A percentile compares a stretch with the other conserved stretches of the same genome.
Conservation (phyloP, 768 basidiomycete genomes). For the Lanmaoa pseudosensibilis region DNA sequence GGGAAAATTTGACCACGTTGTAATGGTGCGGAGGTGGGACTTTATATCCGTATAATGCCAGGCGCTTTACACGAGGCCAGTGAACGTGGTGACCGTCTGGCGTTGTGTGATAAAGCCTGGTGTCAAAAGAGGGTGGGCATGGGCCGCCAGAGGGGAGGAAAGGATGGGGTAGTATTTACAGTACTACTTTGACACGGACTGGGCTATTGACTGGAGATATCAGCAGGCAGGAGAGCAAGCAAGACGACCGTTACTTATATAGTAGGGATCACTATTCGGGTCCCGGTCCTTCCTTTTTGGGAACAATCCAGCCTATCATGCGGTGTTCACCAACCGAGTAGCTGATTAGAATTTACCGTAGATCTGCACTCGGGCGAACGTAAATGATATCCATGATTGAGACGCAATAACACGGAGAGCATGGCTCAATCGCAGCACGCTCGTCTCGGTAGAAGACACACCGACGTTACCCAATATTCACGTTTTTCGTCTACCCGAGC, state of each 20-base stretch:
- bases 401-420: too few species aligned
- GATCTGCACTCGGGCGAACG: neutral
- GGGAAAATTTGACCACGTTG: constrained; percentile 7
- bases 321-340: constrained; percentile 1
- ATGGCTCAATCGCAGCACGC: too few species aligned
- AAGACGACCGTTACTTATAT: constrained; percentile 22
- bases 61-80: neutral
- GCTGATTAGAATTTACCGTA: too few species aligned
- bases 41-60: neutral
- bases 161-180: too few species aligned
- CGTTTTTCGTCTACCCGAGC: too few species aligned
- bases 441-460: too few species aligned
- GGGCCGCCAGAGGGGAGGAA: neutral
- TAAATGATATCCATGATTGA: neutral
- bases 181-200: neutral
- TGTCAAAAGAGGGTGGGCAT: neutral
- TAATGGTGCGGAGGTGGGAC: neutral
- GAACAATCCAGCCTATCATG: neutral
- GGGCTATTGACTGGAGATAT: neutral
- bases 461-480: too few species aligned
- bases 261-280: constrained; percentile 13
- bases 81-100: constrained; percentile 2
- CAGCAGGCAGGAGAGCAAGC: too few species aligned
- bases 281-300: constrained; percentile 1
- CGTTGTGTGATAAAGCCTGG: neutral